Evolutionary conservation across 257 asterid genomes (phyloP).

Genomic region (Capsicum chinense): DNA sequence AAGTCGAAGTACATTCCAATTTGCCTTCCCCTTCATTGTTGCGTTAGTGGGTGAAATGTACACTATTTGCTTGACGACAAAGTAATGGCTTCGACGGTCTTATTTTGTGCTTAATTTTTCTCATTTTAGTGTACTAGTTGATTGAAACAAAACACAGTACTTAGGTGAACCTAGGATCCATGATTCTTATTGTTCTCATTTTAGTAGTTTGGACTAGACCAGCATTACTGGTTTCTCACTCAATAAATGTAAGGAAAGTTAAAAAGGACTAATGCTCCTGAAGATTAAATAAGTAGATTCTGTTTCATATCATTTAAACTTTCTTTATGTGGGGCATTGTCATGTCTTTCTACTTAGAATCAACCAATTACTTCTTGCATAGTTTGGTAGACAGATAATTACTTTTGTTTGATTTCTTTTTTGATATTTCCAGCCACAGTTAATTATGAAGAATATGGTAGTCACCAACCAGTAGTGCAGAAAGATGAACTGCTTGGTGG

Average conservation of each 20-base stretch:
- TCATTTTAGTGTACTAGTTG: too few species aligned
- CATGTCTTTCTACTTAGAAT: background rate
- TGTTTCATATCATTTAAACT: background rate
- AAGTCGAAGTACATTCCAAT: background rate
- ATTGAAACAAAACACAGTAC: background rate
- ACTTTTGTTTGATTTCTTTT: conserved; percentile 1
- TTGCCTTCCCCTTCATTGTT: background rate
- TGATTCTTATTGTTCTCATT: background rate
- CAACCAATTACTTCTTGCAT: background rate
- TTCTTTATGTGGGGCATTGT: background rate
- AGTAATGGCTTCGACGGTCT: background rate
- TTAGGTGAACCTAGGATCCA: background rate
- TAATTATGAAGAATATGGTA: conserved; percentile 29
- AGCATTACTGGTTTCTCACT: background rate
- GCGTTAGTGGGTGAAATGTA: background rate
- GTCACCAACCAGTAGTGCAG: conserved; percentile 39
- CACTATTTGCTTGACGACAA: too few species aligned
- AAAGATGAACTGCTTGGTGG: conserved; percentile 60
- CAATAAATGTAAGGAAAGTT: background rate
- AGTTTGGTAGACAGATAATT: too few species aligned
- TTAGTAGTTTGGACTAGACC: background rate
- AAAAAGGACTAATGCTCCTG: background rate
- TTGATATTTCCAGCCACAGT: conserved; percentile 39
- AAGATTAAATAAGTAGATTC: background rate
- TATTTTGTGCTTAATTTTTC: background rate